Evolutionary conservation across 495 filamentous ascomycete genomes (phyloP), one percentile per base, ranked within the genome.

Genomic region (Talaromyces proteolyticus): DNA sequence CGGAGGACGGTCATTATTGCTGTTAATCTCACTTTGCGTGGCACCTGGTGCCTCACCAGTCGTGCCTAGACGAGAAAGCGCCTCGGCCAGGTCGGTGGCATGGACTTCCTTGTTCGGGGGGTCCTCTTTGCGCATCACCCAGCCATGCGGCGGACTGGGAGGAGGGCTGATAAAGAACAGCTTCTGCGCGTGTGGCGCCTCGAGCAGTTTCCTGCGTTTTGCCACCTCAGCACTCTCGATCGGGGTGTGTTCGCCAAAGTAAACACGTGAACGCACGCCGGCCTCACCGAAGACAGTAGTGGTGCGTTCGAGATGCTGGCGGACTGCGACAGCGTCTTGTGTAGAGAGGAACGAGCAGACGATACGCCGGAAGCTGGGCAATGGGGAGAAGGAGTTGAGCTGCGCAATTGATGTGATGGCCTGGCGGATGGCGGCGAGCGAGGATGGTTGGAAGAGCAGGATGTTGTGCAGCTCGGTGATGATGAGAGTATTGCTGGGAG

Each of bases 161-260:
- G 93, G 93, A 26, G 93, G 93, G 50, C 82, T 88, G 72, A 98
- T 96, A 72, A 98, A 97, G 78, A 96, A 95, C 29, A 96, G 78
- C 72, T 96, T 96, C 56, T 88, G 82, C 39, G 83, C 72, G 54
- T 95, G 88, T 12, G 93, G 93, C 1, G 90, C 83, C 34, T 85
- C 76, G 5, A 98, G 79, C 52, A 92, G 86, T 50, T 75, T 69
- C 18, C 48, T 53, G 0, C 53, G 54, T 17, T 61, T 75, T 37
- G 73, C 63, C 49, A 80, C 80, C 53, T 84, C 75, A n/a, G 72
- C 70, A 26, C 74, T 66, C 4, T 80, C 62, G 21, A 85, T 70
- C 20, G 83, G 84, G 3, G 87, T 94, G 24, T 74, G 76, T 60
- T 87, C 77, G 58, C 94, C 94, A 62, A 95, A 98, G 78, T 93